Evolutionary conservation across 2,329 filamentous ascomycete genomes (phyloP).

Genomic region (Fusarium ramigenum): DNA sequence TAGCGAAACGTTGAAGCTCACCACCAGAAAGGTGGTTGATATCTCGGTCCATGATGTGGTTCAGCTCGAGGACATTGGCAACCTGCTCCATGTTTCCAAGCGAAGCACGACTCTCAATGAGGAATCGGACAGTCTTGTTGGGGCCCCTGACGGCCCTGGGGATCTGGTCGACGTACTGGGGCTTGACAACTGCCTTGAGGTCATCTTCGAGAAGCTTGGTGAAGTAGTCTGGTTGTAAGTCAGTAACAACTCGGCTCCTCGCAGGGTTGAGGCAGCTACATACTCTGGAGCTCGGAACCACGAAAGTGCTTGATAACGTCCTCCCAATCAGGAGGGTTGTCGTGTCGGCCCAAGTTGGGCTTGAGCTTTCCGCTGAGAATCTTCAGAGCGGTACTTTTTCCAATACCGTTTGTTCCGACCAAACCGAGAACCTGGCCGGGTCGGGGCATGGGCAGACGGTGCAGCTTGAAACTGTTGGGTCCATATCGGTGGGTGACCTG

Average conservation of each 20-base stretch:
- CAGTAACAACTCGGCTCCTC: neutral
- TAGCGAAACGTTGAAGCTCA: constrained; percentile 97
- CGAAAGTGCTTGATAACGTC: constrained; percentile 99
- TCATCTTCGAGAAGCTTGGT: constrained; percentile 98
- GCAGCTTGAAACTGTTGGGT: constrained; percentile 99
- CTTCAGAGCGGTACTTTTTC: constrained; percentile 99
- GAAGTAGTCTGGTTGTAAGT: constrained; percentile 77
- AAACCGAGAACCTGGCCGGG: constrained; percentile 95
- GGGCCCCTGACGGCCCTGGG: constrained; percentile 88
- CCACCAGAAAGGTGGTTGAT: constrained; percentile 92
- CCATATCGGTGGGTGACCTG: constrained; percentile 99
- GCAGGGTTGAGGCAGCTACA: constrained; percentile 45
- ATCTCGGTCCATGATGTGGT: constrained; percentile 91
- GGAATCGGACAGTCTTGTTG: constrained; percentile 79
- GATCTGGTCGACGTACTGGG: constrained; percentile 98
- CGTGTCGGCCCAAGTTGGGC: constrained; percentile 93
- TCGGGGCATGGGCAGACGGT: constrained; percentile 93
- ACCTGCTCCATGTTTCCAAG: constrained; percentile 86
- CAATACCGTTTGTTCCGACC: constrained; percentile 99
- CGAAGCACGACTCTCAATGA: constrained; percentile 80
- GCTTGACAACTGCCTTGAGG: constrained; percentile 97
- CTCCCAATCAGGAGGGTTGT: constrained; percentile 98
- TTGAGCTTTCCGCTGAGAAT: constrained; percentile 98
- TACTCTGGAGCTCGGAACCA: constrained; percentile 96
- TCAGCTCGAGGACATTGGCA: constrained; percentile 83